These are phyloP conservation scores for Trichoderma hamatum DNA, from an alignment of 2,329 filamentous ascomycete genomes.

Conservation along the genomic window DNA sequence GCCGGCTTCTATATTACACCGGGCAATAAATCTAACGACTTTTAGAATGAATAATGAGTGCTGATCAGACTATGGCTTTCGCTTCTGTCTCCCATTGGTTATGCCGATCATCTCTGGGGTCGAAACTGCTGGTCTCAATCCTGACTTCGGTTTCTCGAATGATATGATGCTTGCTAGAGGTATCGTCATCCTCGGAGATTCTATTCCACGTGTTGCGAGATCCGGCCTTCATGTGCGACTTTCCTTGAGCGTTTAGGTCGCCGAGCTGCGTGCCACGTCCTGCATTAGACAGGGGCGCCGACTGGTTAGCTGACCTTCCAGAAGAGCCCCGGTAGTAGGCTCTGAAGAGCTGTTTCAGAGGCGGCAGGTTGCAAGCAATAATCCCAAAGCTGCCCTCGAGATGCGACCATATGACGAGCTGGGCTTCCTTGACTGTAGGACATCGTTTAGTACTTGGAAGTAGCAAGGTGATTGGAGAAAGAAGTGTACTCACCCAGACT, in stretches of 20 bases:
- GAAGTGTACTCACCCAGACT: not conserved
- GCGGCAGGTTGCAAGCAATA: slow-evolving; percentile 7
- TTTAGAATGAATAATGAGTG: not conserved
- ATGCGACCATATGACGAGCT: slow-evolving; percentile 6
- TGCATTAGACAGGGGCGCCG: not conserved
- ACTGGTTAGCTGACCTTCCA: not conserved
- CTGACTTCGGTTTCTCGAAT: not conserved
- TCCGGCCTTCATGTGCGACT: not conserved
- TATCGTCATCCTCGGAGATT: not conserved
- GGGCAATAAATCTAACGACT: not conserved
- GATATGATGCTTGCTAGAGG: not conserved
- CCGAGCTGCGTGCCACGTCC: not conserved
- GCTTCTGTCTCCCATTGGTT: not conserved
- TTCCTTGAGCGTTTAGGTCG: not conserved
- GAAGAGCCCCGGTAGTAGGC: not conserved
- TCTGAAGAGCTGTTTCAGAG: slow-evolving; percentile 6
- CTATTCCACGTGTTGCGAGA: not conserved
- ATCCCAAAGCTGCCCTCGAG: slow-evolving; percentile 2
- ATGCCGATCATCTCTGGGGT: not conserved
- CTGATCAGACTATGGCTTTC: not conserved
- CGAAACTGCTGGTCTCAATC: not conserved
- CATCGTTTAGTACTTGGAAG: not conserved
- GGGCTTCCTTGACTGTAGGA: not conserved
- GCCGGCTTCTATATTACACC: not conserved
- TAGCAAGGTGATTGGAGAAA: not conserved